These are phyloP conservation scores for Talaromyces sp. DNA, from an alignment of 2,329 filamentous ascomycete genomes.

Conservation along the genomic window DNA sequence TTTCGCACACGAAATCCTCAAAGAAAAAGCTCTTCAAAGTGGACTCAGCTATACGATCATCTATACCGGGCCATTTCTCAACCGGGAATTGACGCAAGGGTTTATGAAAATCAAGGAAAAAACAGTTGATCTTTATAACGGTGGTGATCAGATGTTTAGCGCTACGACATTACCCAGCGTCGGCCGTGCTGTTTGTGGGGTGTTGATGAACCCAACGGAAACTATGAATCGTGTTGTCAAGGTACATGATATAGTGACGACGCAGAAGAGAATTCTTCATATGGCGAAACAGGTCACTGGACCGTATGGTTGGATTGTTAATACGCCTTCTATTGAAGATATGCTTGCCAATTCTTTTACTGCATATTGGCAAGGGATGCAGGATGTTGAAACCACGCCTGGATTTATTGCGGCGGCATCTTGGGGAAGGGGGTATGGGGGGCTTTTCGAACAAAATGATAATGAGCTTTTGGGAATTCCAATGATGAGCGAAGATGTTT, in stretches of 20 bases:
- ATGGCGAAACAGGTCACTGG: background rate
- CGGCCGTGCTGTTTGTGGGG: background rate
- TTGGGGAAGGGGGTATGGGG: background rate
- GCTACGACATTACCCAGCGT: background rate
- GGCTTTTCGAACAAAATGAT: background rate
- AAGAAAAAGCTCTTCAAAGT: background rate
- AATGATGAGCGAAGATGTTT: background rate
- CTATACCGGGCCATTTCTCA: background rate
- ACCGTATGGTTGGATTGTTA: background rate
- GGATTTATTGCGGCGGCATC: background rate
- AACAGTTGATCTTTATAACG: background rate
- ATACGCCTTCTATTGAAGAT: background rate
- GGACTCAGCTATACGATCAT: background rate
- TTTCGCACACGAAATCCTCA: background rate
- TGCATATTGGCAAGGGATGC: background rate
- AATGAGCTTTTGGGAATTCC: background rate
- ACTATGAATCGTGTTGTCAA: background rate
- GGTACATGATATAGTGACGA: background rate
- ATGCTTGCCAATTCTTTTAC: background rate
- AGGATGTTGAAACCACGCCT: background rate
- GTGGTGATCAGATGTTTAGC: background rate
- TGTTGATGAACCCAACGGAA: background rate
- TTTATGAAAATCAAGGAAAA: background rate
- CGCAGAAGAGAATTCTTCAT: background rate
- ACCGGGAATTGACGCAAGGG: background rate